A percentile compares a stretch with the other conserved stretches of the same genome.
Evolutionary conservation across 129 eudicot species (phyloP).

Genomic region (Pseudognaphalium luteoalbum): DNA sequence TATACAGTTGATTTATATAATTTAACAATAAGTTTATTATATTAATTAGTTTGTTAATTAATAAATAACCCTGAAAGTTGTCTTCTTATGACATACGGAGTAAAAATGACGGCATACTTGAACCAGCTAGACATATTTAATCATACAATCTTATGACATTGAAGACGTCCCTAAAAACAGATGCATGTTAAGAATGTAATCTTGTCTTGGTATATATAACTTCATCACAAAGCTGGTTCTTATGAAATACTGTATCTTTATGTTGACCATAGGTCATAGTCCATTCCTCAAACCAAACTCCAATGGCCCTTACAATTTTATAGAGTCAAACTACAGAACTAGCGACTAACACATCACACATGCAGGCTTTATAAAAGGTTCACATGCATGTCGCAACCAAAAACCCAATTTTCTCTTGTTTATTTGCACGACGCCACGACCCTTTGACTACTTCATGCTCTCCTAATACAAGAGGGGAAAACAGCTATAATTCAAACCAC

Average conservation of each 20-base stretch:
- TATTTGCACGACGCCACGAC: background rate
- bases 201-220: too few species aligned
- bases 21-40: too few species aligned
- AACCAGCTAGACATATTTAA: too few species aligned
- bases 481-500: slow-evolving; percentile 6
- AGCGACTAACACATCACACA: background rate
- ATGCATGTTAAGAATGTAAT: too few species aligned
- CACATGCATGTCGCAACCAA: background rate
- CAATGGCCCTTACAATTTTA: background rate
- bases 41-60: too few species aligned
- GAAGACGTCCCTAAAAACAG: too few species aligned
- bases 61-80: too few species aligned
- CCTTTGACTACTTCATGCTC: background rate
- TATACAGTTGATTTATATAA: too few species aligned
- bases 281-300: background rate
- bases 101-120: too few species aligned
- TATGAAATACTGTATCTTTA: background rate
- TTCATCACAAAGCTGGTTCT: too few species aligned
- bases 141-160: too few species aligned
- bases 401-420: background rate
- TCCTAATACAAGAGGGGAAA: background rate
- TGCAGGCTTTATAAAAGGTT: background rate
- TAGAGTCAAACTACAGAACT: background rate
- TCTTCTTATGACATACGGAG: too few species aligned
- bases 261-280: background rate